phyloP scores from a whole-genome alignment of 2,329 filamentous ascomycete genomes.

The Podosphaera aphanis region DNA sequence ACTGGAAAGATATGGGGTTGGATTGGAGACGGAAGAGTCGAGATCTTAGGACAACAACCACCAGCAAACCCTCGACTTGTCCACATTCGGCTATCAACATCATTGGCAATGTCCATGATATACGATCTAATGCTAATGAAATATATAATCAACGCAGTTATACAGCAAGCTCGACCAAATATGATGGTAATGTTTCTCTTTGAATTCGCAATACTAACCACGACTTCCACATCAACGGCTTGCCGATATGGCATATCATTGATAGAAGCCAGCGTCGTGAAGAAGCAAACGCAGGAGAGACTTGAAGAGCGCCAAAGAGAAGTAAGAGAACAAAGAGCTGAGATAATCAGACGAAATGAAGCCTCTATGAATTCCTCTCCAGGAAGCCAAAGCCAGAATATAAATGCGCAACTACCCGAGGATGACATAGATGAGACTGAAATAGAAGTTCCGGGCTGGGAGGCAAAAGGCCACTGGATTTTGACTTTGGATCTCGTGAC shows the following conservation, averaged over 20 bases:
- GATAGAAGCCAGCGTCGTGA: constrained; percentile 51
- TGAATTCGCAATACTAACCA: constrained; percentile 72
- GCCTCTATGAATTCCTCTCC: constrained; percentile 19
- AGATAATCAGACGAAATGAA: constrained; percentile 20
- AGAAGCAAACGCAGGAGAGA: constrained; percentile 46
- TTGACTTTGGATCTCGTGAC: constrained; percentile 69
- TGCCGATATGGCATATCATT: constrained; percentile 59
- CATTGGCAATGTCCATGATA: constrained; percentile 51
- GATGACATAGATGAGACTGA: constrained; percentile 81
- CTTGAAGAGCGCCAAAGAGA: constrained; percentile 45
- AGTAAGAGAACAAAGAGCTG: constrained; percentile 33
- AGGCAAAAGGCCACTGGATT: constrained; percentile 81
- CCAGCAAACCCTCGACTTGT: constrained; percentile 73
- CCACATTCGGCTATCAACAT: constrained; percentile 59
- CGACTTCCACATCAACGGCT: constrained; percentile 58
- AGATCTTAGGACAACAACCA: constrained; percentile 85
- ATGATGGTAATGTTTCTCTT: constrained; percentile 99
- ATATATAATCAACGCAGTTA: constrained; percentile 62
- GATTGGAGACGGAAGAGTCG: constrained; percentile 88
- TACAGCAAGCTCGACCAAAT: constrained; percentile 70
- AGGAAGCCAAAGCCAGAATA: constrained; percentile 11
- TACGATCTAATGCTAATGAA: constrained; percentile 63
- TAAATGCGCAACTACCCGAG: constrained; percentile 30
- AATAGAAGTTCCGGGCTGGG: constrained; percentile 87
- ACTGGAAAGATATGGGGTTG: constrained; percentile 96